A percentile compares a stretch with the other conserved stretches of the same genome.
Conservation (phyloP, 192 early-diverging fungal genomes). For the Entophlyctis helioformis region DNA sequence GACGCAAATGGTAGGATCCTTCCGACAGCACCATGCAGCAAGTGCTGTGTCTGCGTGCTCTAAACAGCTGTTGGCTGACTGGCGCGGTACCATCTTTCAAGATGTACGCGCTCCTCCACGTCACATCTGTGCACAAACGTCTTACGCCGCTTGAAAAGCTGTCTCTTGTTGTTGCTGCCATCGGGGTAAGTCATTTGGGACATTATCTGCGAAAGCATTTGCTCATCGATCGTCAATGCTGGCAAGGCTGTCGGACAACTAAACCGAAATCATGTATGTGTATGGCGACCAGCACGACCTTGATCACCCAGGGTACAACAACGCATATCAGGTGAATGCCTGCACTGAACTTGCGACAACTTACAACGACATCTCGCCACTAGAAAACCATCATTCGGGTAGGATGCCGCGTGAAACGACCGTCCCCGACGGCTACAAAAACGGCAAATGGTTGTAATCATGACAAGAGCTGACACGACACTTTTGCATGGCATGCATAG, state of each 20-base stretch:
- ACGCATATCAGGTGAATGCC: conserved; percentile 40
- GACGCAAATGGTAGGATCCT: conserved; percentile 34
- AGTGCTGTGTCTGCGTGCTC: too few species aligned
- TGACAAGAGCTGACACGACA: too few species aligned
- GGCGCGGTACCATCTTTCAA: not conserved
- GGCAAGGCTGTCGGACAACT: not conserved
- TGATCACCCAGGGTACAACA: conserved; percentile 36
- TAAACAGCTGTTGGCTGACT: too few species aligned
- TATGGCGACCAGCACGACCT: conserved; percentile 23
- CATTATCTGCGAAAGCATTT: conserved; percentile 12
- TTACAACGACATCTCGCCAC: conserved; percentile 41
- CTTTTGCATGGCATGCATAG: conserved; percentile 3
- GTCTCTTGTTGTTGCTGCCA: conserved; percentile 14
- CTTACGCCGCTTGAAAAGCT: conserved; percentile 29
- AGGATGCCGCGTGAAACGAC: too few species aligned
- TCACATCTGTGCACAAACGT: conserved; percentile 13
- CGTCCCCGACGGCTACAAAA: too few species aligned
- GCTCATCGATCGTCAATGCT: not conserved
- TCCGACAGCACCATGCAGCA: too few species aligned
- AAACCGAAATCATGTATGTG: not conserved
- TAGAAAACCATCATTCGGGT: conserved; percentile 40
- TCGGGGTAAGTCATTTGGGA: conserved; percentile 7
- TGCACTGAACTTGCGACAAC: conserved; percentile 30
- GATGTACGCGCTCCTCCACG: conserved; percentile 34
- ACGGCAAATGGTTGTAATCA: too few species aligned